A percentile compares a stretch with the other conserved stretches of the same genome.
These are phyloP conservation scores for Lecanicillium sp. DNA, from an alignment of 2,329 filamentous ascomycete genomes.

Conservation along the genomic window DNA sequence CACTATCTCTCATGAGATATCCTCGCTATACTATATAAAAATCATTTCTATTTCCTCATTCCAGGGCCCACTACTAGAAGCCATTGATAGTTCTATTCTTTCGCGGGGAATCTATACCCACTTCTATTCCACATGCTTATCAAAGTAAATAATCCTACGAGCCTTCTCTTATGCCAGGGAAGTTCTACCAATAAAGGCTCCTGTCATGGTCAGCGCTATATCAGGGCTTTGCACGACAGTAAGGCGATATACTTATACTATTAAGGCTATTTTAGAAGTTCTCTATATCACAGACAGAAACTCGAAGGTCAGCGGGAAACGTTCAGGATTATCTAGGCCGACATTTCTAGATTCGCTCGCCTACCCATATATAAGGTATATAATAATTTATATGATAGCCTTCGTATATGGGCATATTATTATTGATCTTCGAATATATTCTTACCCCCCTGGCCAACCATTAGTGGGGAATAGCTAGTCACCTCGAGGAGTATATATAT, in stretches of 20 bases:
- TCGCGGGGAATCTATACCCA: neutral
- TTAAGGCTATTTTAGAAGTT: neutral
- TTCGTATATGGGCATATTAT: neutral
- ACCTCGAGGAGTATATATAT: constrained; percentile 1
- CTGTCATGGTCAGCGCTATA: neutral
- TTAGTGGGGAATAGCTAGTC: neutral
- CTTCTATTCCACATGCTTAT: neutral
- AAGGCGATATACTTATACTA: neutral
- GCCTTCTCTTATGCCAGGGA: constrained; percentile 1
- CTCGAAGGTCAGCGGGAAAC: neutral
- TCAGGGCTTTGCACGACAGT: neutral
- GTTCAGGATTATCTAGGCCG: neutral
- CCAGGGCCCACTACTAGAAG: neutral
- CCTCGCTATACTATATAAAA: too few relatives aligned
- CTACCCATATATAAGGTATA: neutral
- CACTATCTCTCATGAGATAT: too few relatives aligned
- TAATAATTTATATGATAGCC: neutral
- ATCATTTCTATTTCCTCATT: neutral
- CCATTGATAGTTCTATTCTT: neutral
- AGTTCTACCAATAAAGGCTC: neutral
- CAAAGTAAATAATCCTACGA: neutral
- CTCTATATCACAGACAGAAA: neutral
- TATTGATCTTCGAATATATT: constrained; percentile 1
- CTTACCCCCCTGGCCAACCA: constrained; percentile 7
- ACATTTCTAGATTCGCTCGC: neutral